Conservation (phyloP, 225 moss, liverwort and hornwort species). For the Pseudisothecium myosuroides region DNA sequence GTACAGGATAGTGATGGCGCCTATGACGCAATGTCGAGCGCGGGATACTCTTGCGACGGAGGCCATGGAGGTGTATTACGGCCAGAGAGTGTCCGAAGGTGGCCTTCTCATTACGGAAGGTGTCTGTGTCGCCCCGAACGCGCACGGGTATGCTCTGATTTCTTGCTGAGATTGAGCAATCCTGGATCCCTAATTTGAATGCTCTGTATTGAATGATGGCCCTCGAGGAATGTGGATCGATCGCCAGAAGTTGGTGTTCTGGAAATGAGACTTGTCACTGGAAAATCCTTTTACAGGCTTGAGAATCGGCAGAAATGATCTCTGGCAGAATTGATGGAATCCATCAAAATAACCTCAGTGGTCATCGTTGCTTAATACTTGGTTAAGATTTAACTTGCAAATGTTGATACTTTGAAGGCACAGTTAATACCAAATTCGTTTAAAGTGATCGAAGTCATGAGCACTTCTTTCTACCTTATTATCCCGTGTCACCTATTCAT, state of each 20-base stretch:
- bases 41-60: not conserved
- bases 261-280: not conserved
- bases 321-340: not conserved
- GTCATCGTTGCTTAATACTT: not conserved
- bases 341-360: too few species aligned
- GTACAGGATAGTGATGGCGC: slow-evolving; percentile 2
- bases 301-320: not conserved
- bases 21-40: not conserved
- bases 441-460: not conserved
- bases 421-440: not conserved
- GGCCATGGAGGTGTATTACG: not conserved
- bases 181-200: not conserved
- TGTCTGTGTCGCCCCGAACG: slow-evolving; percentile 4
- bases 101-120: slow-evolving; percentile 2
- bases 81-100: not conserved
- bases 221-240: not conserved
- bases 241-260: not conserved
- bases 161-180: not conserved
- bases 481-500: not conserved
- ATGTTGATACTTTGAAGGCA: not conserved
- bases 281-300: not conserved
- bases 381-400: not conserved
- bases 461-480: not conserved
- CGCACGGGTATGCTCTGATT: not conserved
- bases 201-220: not conserved